Evolutionary conservation across 805 yeast species (phyloP).

Genomic region (Wickerhamiella hasegawae): DNA sequence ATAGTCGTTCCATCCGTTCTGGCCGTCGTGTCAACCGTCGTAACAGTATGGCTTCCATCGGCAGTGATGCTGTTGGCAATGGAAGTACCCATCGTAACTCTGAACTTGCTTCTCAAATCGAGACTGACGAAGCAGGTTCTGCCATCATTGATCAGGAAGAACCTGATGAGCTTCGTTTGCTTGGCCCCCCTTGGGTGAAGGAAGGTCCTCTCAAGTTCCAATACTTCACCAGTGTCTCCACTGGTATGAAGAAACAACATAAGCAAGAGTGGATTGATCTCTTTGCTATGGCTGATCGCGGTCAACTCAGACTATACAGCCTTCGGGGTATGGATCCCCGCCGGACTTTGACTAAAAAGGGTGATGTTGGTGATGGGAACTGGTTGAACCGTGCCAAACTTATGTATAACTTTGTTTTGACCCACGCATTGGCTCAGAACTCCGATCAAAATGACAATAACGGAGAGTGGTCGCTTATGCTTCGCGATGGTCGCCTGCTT

Average conservation of each 20-base stretch:
- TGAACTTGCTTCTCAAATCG: conserved; percentile 3
- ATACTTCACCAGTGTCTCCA: conserved; percentile 19
- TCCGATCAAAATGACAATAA: conserved; percentile 20
- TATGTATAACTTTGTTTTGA: conserved; percentile 35
- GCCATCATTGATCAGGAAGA: conserved; percentile 16
- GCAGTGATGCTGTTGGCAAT: conserved; percentile 3
- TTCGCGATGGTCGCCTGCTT: conserved; percentile 33
- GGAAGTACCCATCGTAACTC: conserved; percentile 2
- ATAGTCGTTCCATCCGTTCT: neutral
- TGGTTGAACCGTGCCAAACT: conserved; percentile 52
- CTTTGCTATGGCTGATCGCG: conserved; percentile 54
- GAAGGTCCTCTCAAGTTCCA: conserved; percentile 39
- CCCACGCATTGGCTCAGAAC: conserved; percentile 30
- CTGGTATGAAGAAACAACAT: conserved; percentile 15
- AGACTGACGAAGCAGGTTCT: conserved; percentile 15
- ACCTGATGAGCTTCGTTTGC: conserved; percentile 35
- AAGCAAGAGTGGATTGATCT: conserved; percentile 30
- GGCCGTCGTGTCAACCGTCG: conserved; percentile 16
- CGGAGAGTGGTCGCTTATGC: conserved; percentile 37
- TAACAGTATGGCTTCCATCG: conserved; percentile 3
- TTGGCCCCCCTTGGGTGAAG: conserved; percentile 65
- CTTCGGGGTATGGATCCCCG: conserved; percentile 21
- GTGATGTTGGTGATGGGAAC: conserved; percentile 40
- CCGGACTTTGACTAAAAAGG: neutral
- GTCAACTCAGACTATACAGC: conserved; percentile 43